These are phyloP conservation scores for Blastobotrys aristatus DNA, from an alignment of 1,139 yeast species.

Conservation along the genomic window DNA sequence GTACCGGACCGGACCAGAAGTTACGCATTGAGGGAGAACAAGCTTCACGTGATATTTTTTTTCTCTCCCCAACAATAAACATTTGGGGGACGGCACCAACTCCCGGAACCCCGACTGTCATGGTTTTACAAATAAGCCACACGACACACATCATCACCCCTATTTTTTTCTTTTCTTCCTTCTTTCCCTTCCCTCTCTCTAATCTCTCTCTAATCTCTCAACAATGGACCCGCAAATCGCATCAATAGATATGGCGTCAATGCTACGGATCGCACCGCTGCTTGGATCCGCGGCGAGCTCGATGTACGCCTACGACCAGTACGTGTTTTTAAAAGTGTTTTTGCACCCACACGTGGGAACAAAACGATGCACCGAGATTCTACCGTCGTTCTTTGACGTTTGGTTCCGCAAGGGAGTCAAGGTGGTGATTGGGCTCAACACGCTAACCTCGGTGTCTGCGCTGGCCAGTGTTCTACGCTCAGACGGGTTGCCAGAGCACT, in stretches of 20 bases:
- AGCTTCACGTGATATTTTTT: too few species aligned
- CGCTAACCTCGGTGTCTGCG: constrained; percentile 4
- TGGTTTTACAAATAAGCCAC: too few species aligned
- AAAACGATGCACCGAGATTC: constrained; percentile 1
- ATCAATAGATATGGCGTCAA: neutral
- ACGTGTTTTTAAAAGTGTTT: constrained; percentile 5
- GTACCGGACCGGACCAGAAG: too few species aligned
- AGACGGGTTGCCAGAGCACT: constrained; percentile 6
- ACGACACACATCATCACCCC: too few species aligned
- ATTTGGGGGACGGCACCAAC: too few species aligned
- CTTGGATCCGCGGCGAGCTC: constrained; percentile 4
- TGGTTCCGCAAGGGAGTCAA: constrained; percentile 4
- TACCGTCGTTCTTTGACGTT: constrained; percentile 8
- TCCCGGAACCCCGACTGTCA: too few species aligned
- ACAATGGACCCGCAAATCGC: neutral
- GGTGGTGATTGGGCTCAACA: constrained; percentile 1
- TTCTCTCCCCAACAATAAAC: too few species aligned
- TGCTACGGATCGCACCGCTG: constrained; percentile 5
- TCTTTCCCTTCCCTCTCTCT: too few species aligned
- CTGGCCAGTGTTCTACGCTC: constrained; percentile 5
- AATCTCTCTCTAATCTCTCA: neutral
- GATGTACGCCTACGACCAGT: constrained; percentile 11
- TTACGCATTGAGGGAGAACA: too few species aligned
- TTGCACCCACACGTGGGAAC: constrained; percentile 3
- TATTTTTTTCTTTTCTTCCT: too few species aligned